Evolutionary conservation across 2,329 filamentous ascomycete genomes (phyloP), one percentile per base, ranked within the genome.

Genomic region (Curvularia eragrostidis): DNA sequence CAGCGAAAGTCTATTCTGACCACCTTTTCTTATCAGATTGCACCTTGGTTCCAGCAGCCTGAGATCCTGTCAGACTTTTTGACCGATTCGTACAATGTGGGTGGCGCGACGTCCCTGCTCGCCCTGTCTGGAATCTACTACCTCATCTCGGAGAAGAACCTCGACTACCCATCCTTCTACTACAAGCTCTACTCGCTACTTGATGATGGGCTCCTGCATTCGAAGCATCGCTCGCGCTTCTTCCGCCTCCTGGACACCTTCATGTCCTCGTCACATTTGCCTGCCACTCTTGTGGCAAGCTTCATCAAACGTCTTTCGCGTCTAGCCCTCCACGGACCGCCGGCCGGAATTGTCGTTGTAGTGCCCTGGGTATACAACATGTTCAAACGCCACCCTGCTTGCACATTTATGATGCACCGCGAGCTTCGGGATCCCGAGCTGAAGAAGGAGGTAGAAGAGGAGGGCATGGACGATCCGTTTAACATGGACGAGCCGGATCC

Each of bases 81-180:
- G 54, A 97, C 93, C n/a, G 91, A 95, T 78, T 96, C 89, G 28
- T 98, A 96, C 80, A 85, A 97, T 69, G 81, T 88, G 7, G 93
- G 94, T 50, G 95, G 95, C 43, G 90, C 92, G 13, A 92, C 89
- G 47, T 94, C 95, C 4, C 83, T 99, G 4, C 84, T 97, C 19
- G 93, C 96, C 1, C 83, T 99, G 1, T 96, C 91, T 0, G 95
- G 95, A 50, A 88, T 99, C 44, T 99, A 97, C 80, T 95, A 96
- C 75, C 85, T 99, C 51, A 98, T 99, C 67, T 89, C 91, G 64
- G 87, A 95, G 74, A 91, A 91, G 73, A 99, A 99, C 74, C 84
- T 99, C 58, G 95, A 99, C 78, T 99, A 99, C 75, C 93, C 93
- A 1, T 89, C 89, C 3, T 99, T 99, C 79, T 99, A 96, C 79